phyloP scores from a whole-genome alignment of 2,329 filamentous ascomycete species.

The Colletotrichum chrysophilum region DNA sequence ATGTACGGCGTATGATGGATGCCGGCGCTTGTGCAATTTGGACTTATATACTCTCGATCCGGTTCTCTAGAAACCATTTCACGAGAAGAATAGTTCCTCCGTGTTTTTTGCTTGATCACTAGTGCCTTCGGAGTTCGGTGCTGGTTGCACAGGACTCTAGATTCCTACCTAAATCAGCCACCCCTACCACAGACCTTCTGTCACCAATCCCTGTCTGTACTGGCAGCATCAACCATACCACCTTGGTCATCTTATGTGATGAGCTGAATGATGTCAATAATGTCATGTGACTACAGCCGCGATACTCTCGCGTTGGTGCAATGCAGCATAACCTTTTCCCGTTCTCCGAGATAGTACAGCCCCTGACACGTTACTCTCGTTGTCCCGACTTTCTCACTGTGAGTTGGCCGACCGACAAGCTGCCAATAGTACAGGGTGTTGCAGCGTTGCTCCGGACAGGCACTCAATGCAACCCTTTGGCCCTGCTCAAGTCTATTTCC shows the following conservation, averaged over 20 bases:
- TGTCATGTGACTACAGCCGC: neutral
- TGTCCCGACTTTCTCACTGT: neutral
- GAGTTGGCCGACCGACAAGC: neutral
- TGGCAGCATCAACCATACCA: neutral
- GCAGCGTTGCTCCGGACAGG: neutral
- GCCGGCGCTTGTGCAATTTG: neutral
- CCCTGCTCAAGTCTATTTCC: neutral
- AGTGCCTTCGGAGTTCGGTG: neutral
- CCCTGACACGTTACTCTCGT: accelerated
- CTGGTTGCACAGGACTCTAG: neutral
- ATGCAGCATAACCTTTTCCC: neutral
- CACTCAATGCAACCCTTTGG: neutral
- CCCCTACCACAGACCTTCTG: neutral
- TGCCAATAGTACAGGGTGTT: neutral
- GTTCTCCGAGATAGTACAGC: accelerated
- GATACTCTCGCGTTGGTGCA: accelerated
- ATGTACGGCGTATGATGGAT: neutral
- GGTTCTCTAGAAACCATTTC: accelerated
- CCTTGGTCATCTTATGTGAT: neutral
- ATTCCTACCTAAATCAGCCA: neutral
- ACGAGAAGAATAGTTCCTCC: neutral
- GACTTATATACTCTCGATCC: neutral
- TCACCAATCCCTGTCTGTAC: neutral
- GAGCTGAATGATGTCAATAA: neutral
- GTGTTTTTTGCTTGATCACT: accelerated